Evolutionary conservation across 345 rosid genomes (phyloP), one percentile per base, ranked within the genome.

Genomic region (Clausena lansium): DNA sequence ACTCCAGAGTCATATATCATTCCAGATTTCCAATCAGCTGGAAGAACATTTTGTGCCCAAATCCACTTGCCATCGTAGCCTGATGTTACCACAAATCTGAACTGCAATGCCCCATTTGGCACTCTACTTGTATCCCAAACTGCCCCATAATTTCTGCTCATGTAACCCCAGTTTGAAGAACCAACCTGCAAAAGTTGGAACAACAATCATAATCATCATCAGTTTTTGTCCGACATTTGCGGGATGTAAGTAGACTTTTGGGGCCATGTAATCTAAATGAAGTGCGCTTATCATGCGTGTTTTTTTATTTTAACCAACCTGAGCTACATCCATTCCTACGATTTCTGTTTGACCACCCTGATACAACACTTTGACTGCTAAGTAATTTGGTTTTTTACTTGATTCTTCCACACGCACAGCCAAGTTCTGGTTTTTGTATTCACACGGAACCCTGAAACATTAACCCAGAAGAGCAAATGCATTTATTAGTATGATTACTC

Each of bases 301-400:
- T 63, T 24, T 1, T 32, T 76, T 33, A 9, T 41, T 41, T 41
- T 2, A 4, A 71, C 83, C 73, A 17, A 89, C 93, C 81, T 82
- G 83, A 30, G 98, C 97, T 9, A 94, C 87, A 80, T 94, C 98
- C 4, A 94, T 81, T 67, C 79, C 91, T 14, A 96, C 98, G 0
- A 96, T 74, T 73, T 96, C 98, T 1, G 99, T 96, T 82, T 96
- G 98, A 11, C 99, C 99, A 27, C 99, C 99, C 81, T 94, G 98
- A 80, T 91, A 86, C 76, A 94, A 79, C 52, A 94, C 59, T 81
- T 92, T 91, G 9, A 96, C 73, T 20, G 97, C 92, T 78, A 96
- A 76, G 83, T 94, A 91, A 68, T 86, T 24, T 60, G 97, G 92
- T 35, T 96, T 88, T 19, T 83, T 45, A 86, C 97, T 96, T 60